phyloP scores from a whole-genome alignment of 345 rosid genomes.

The rapeseed (Brassica napus) region Da-Ae NC_063452.1:40693501-40694000 shows the following conservation, averaged over 20 bases:
- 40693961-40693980: conserved; percentile 61
- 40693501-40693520: neutral
- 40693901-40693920: conserved; percentile 16
- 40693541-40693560: neutral
- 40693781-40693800: neutral
- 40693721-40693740: conserved; percentile 53
- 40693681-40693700: conserved; percentile 46
- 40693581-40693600: neutral
- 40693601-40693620: neutral
- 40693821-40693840: neutral
- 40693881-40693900: neutral
- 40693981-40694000: conserved; percentile 47
- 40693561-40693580: neutral
- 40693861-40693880: neutral
- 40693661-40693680: conserved; percentile 21
- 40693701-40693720: conserved; percentile 54
- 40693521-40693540: neutral
- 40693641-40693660: conserved; percentile 20
- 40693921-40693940: conserved; percentile 50
- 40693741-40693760: conserved; percentile 18
- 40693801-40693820: conserved; percentile 7
- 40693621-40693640: neutral
- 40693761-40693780: conserved; percentile 14
- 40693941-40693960: conserved; percentile 66
- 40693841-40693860: conserved; percentile 32